Base-by-base conservation (phyloP, 2,329 filamentous ascomycete genomes). In the Ophiostoma sp. region DNA sequence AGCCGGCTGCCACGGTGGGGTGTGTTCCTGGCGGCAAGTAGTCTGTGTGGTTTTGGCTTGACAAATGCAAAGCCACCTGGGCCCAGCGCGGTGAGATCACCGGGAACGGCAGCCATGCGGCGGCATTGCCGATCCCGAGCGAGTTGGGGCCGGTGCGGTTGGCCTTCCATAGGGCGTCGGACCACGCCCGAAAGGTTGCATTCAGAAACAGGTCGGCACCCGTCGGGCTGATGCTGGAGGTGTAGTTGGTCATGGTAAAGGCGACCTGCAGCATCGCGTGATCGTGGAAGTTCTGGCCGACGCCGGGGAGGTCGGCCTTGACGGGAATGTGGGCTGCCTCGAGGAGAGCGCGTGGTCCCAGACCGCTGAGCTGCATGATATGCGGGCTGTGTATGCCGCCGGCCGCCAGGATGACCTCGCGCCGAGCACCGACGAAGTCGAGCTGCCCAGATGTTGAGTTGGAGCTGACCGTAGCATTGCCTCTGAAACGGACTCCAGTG, bases 251-350 rank as follows among this genome's bases (percentile, higher is more conserved):
- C 44, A 48, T 17, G 6, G 44, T 20, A 17, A 48, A 48, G 4
- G 17, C 44, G 5, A 17, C 44, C 44, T 48, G 15, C 17, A 48
- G 44, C 44, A 48, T 48, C 15, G 44, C 3, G 71, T 80, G 79
- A 70, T 86, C 84, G 72, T 79, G 79, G 72, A 86, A 77, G 70
- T 84, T 83, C 74, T 85, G 79, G 5, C 84, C 85, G 2, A 86
- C 84, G 1, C 83, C 83, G 0, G 80, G 80, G 0, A 82, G 78
- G 66, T 83, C 79, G 6, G 79, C 78, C 3, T 86, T 71, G 0
- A 84, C 75, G 0, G 79, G 75, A 33, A 86, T 86, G 11, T 79
- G 75, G 66, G 83, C 79, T 31, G 78, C 76, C 6, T 79, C 67
- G 1, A 87, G 78, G n/a, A 82, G 54, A 8, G 36, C 66, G 3